Base-by-base conservation (phyloP, 495 filamentous ascomycete species). In the Chaetomium fimeti region DNA sequence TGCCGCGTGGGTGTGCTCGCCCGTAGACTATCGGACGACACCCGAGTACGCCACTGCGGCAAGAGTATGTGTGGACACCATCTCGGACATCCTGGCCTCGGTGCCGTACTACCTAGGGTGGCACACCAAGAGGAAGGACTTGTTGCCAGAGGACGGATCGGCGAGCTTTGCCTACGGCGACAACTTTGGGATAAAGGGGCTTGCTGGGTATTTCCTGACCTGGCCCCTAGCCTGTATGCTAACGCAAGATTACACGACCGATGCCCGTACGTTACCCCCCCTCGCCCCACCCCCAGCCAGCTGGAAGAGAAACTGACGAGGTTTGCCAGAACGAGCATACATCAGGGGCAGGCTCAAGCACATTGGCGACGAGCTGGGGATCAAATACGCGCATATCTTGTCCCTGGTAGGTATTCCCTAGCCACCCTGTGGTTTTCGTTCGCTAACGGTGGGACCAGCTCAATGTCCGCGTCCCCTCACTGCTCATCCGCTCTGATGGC, bases 91-190 rank as follows among this genome's bases (percentile, higher is more conserved):
- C 16, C 67, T 84, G 55, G 81, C 83, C 8, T 77, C 74, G 15
- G 76, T 84, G 60, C 83, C 83, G 36, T 85, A 78, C 61, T 76
- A 81, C 65, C 74, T 85, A 2, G 81, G 82, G 24, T 83, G 81
- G 79, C 75, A 77, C 45, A 67, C 64, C 11, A 61, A 68, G 48
- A 64, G 69, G 45, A 69, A 49, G 25, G 60, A 72, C 5, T 11
- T 71, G n/a, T 57, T 76, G 16, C 51, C 63, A 16, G 20, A 38
- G 25, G n/a, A 61, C 20, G 67, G 66, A 3, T 3, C 63, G n/a
- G 65, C 65, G 6, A 64, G 47, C 12, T 82, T 81, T 66, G 69
- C 62, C 22, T 78, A 74, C 58, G 77, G 79, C 11, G 66, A 75
- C 0, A 77, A 77, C 18, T 61, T 67, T 24, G 65, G 62, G 16